Base-by-base conservation (phyloP, 1,284 basidiomycete species). In the Cystobasidium sp. region DNA sequence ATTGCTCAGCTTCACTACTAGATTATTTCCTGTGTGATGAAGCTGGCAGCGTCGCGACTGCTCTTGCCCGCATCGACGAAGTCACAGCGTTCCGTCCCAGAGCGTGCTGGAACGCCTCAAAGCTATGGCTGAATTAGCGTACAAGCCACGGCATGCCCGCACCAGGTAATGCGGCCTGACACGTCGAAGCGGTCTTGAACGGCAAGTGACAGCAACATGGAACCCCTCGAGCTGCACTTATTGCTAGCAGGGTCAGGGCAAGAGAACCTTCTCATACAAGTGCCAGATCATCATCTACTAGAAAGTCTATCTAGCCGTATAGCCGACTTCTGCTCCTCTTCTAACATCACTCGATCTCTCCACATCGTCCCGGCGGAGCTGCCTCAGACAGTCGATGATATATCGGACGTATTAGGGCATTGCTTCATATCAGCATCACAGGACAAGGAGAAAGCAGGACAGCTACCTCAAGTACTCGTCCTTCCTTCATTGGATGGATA, bases 201-300 rank as follows among this genome's bases (percentile, higher is more conserved):
- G 52, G 8, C 10, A 63, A 41, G 43, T 18, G 41, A 22, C 22
- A 6, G 51, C 49, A 6, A 12, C 10, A 41, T 66, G 7, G 63
- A 66, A 12, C 9, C 22, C 10, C 46, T 53, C 6, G 47, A 66
- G 6, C 63, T 52, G 44, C 63, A 66, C 44, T 31, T 52, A 22
- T 55, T 66, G 39, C 47, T 66, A 31, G 64, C 64, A 1, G 46
- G 37, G 53, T 66, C 64, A 20, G 64, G 31, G 37, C 49, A 53
- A 14, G 49, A 53, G 47, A 51, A 66, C 51, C 24, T 66, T 14
- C 51, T 66, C 12, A 18, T 66, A 16, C 49, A 47, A 4, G 18
- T 55, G 6, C 20, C 41, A 3, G 3, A 43, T 7, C 14, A 4
- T 1, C 6, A 20, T 12, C 5, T 49, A 6, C 20, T 41, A 2